Base-by-base conservation (phyloP, 2,329 filamentous ascomycete genomes). In the Corynespora cassiicola region DNA sequence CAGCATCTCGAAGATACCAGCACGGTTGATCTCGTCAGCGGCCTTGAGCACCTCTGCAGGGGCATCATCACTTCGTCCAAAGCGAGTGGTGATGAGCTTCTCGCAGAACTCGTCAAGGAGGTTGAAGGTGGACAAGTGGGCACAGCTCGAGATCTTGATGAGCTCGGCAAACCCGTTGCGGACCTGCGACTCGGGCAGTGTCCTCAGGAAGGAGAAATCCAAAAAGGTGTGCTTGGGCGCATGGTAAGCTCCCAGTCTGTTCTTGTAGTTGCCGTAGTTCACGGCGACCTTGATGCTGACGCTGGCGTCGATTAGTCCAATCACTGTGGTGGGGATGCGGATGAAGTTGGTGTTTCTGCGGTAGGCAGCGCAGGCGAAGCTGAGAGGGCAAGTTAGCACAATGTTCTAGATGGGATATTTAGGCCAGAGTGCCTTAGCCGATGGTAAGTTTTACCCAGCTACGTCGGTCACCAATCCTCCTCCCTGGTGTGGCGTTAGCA, bases 221-320 rank as follows among this genome's bases (percentile, higher is more conserved):
- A 88, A 77, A 72, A 88, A 87, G 1, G 85, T 88, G 59, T 86
- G 82, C 31, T 81, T 75, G 0, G 86, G 85, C 0, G 85, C 85
- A 56, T 88, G 85, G 61, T 88, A 88, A 4, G 85, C 85, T 18
- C 85, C 85, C 0, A 88, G 77, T 9, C 84, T 76, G 69, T 88
- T 88, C 75, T 88, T 88, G 74, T 87, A 86, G 63, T 84, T 81
- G 61, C 83, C 84, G 56, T 88, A 87, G 72, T 88, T 88, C 56
- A 88, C 85, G 9, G 83, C 86, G n/a, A 88, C 85, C 62, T 88
- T 88, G 74, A 88, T 88, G 22, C 81, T 86, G 33, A 88, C 86
- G 12, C 83, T 86, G 3, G 86, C 86, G 58, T 89, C 86, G 44
- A 88, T 88, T 31, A 89, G 74, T 7, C 86, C 85, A 57, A 89